Conservation (phyloP, 192 early-diverging fungal genomes). For the Coemansia sp. region DNA sequence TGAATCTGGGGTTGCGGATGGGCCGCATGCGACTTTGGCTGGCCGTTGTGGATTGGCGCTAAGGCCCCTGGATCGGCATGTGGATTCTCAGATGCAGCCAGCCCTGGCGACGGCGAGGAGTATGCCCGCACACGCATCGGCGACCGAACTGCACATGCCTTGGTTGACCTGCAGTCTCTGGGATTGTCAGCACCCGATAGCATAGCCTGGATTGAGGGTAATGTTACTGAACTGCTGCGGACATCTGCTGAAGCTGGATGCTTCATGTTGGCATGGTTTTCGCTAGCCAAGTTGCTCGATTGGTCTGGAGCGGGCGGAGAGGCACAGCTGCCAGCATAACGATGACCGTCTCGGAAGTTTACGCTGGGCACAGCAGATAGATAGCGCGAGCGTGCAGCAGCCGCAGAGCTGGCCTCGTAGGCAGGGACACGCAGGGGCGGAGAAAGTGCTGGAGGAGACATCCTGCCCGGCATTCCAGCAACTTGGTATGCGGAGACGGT, state of each 20-base stretch:
- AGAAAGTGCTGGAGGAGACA: background rate
- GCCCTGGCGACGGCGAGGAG: constrained; percentile 23
- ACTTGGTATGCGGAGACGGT: constrained; percentile 21
- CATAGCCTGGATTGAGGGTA: constrained; percentile 41
- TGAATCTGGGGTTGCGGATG: background rate
- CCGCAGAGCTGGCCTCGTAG: background rate
- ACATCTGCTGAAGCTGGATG: constrained; percentile 1
- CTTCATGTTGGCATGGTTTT: background rate
- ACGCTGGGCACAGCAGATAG: constrained; percentile 14
- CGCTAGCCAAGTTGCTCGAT: background rate
- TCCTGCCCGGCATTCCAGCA: background rate
- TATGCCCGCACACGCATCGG: constrained; percentile 19
- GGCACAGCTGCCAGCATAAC: background rate
- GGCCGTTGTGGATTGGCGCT: background rate
- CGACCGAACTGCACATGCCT: background rate
- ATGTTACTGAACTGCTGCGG: constrained; percentile 10
- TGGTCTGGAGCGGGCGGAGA: background rate
- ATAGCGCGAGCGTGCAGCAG: constrained; percentile 30
- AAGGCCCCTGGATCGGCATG: constrained; percentile 1
- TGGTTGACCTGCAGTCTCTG: background rate
- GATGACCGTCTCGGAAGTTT: background rate
- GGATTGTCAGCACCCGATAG: constrained; percentile 17
- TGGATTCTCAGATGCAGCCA: background rate
- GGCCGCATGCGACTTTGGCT: background rate
- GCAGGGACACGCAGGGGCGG: background rate